A percentile compares a stretch with the other conserved stretches of the same genome.
Conservation (phyloP, 1,284 basidiomycete genomes). For the Pholiota adiposa region DNA sequence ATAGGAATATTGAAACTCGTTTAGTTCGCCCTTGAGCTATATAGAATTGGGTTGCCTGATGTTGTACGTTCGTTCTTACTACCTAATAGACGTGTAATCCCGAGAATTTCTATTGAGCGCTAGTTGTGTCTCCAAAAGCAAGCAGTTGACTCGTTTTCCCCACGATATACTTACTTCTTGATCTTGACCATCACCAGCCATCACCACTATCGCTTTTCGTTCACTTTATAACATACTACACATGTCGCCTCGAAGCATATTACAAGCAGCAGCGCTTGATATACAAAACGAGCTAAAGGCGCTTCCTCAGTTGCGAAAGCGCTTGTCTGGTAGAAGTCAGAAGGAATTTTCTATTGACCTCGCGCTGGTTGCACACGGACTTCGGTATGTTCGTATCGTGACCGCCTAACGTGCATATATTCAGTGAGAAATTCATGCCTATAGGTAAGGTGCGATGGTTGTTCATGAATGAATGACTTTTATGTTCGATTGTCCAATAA, state of each 20-base stretch:
- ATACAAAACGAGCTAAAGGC: slow-evolving; percentile 9
- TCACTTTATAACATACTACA: neutral
- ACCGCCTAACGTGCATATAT: neutral
- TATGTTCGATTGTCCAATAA: neutral
- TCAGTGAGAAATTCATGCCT: neutral
- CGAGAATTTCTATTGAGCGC: too few relatives aligned
- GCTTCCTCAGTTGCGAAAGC: slow-evolving; percentile 2
- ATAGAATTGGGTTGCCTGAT: too few relatives aligned
- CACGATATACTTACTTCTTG: too few relatives aligned
- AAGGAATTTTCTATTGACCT: slow-evolving; percentile 15
- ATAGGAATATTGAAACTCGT: too few relatives aligned
- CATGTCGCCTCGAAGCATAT: neutral
- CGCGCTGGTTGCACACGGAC: slow-evolving; percentile 15
- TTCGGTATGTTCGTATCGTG: slow-evolving; percentile 16
- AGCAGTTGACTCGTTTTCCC: too few relatives aligned
- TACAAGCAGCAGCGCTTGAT: neutral
- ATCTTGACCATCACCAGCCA: too few relatives aligned
- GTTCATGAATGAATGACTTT: neutral
- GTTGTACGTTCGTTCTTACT: too few relatives aligned
- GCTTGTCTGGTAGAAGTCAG: slow-evolving; percentile 11
- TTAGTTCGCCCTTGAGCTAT: too few relatives aligned
- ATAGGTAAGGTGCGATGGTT: neutral
- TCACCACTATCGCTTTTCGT: too few relatives aligned
- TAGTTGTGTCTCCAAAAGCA: too few relatives aligned
- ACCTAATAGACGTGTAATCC: too few relatives aligned